Base-by-base conservation (phyloP, 192 early-diverging fungal genomes). In the Funneliformis mosseae region DNA sequence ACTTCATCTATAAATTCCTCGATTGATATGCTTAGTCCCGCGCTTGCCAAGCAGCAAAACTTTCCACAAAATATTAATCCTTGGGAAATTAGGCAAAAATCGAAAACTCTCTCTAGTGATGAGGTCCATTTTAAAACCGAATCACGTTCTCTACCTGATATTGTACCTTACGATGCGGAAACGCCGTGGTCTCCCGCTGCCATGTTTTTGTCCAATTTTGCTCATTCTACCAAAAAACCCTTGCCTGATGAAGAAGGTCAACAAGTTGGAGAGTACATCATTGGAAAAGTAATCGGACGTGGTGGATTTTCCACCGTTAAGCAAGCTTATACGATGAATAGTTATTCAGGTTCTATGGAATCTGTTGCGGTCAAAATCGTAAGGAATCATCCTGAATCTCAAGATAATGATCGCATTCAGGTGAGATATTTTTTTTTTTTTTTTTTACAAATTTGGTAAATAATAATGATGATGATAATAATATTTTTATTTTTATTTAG, bases 271-370 rank as follows among this genome's bases (percentile, higher is more conserved):
- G 89, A 93, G 55, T 96, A 90, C 77, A 82, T 91, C 5, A 83
- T 96, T 48, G 91, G 90, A 62, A 86, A 85, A 43, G 81, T 92
- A 14, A 89, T 96, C 80, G 95, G 94, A 11, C 84, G 87, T 48
- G 95, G 95, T 38, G 91, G 93, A 28, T 96, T 94, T 76, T 93
- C 93, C 10, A 81, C 88, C 33, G 95, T 96, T 11, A 90, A 91
- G 69, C 90, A 93, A 79, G 95, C 89, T n/a, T 84, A 62, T 68
- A 83, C 83, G 61, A 86, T 88, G 9, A 85, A 84, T 39, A 83
- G 87, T 72, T 71, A 67, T 16, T 81, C 82, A 25, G 83, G 78
- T 10, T 25, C n/a, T 10, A 23, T 82, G n/a, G 81, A 86, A 71
- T 86, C 81, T 60, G 89, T 92, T 2, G 95, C 93, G 5, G 82